phyloP scores from a whole-genome alignment of 2,329 filamentous ascomycete genomes.

The Eutypella sp. region DNA sequence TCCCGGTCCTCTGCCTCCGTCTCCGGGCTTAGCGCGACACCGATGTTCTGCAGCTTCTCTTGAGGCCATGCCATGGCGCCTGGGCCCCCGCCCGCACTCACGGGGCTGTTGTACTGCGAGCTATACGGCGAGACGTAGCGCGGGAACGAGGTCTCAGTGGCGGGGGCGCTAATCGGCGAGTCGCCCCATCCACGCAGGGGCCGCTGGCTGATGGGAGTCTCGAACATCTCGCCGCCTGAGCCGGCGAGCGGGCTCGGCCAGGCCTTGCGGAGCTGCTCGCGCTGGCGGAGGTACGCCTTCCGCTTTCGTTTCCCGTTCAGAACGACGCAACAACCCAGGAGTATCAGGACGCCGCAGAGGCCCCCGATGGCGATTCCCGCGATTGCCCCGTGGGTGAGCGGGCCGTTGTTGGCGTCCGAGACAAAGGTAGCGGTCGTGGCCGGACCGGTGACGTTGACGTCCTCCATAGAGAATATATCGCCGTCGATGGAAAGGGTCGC shows the following conservation, averaged over 20 bases:
- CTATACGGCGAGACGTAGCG: conserved; percentile 56
- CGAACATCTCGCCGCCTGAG: conserved; percentile 36
- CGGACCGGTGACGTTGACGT: conserved; percentile 47
- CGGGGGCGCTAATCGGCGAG: conserved; percentile 41
- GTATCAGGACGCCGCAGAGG: conserved; percentile 41
- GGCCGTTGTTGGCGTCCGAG: conserved; percentile 37
- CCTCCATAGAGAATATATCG: conserved; percentile 43
- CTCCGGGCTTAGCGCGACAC: conserved; percentile 39
- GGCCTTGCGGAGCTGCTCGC: conserved; percentile 38
- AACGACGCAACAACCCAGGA: conserved; percentile 49
- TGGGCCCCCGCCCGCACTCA: conserved; percentile 37
- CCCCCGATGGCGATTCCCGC: conserved; percentile 54
- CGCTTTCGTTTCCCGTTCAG: conserved; percentile 52
- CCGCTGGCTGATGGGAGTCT: conserved; percentile 50
- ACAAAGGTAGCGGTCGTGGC: conserved; percentile 35
- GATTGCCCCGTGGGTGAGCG: conserved; percentile 48
- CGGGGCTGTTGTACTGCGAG: conserved; percentile 55
- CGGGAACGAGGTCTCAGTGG: conserved; percentile 34
- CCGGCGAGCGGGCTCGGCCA: conserved; percentile 40
- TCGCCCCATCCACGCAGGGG: conserved; percentile 51
- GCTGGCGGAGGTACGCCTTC: conserved; percentile 43
- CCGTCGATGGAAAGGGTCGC: conserved; percentile 46
- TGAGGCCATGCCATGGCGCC: conserved; percentile 33
- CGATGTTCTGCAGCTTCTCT: conserved; percentile 32
- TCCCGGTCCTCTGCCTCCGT: conserved; percentile 29